Base-by-base conservation (phyloP, 1,284 basidiomycete genomes). In the Microbotryum violaceum region DNA sequence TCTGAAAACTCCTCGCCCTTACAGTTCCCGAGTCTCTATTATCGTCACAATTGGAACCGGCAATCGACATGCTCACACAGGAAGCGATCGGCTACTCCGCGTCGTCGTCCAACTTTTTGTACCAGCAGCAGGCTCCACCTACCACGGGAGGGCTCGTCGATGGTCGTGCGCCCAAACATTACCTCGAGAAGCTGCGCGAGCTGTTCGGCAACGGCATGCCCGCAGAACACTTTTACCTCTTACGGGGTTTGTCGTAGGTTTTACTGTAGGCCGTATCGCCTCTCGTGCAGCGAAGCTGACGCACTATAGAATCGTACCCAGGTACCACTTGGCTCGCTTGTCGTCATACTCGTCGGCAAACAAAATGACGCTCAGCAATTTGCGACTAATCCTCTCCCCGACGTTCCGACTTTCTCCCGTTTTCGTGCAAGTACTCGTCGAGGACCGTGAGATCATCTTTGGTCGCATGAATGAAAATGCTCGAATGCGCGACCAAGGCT, bases 291-390 rank as follows among this genome's bases (percentile, higher is more conserved):
- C n/a, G 42, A 29, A 42, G 23, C 58, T 31, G 52, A 46, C 42
- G 37, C 48, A 14, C 23, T 21, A 3, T 18, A 18, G 20, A 12
- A 9, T 16, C 31, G 18, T 31, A 9, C n/a, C 16, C 20, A 68
- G 63, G 5, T 67, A 65, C 47, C 71, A 72, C 54, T 63, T 72
- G 21, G 62, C 62, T 2, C 54, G 62, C 27, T 54, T 72, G 4
- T 53, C 62, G 20, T 51, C 59, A 1, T 52, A 66, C 49, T 57
- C 67, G 2, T 46, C 44, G 18, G 50, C 50, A 9, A 72, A 66
- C 57, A 71, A 71, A 58, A 72, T 72, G 71, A 66, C 63, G 4
- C 60, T 72, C 16, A 50, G 58, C 7, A 72, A 72, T 45, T 50
- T 72, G 12, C 54, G 64, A 23, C 56, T 72, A 16, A 71, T 72